These are phyloP conservation scores for Ambrosia trifida DNA, from an alignment of 129 eudicot genomes.

Conservation along the genomic window DNA sequence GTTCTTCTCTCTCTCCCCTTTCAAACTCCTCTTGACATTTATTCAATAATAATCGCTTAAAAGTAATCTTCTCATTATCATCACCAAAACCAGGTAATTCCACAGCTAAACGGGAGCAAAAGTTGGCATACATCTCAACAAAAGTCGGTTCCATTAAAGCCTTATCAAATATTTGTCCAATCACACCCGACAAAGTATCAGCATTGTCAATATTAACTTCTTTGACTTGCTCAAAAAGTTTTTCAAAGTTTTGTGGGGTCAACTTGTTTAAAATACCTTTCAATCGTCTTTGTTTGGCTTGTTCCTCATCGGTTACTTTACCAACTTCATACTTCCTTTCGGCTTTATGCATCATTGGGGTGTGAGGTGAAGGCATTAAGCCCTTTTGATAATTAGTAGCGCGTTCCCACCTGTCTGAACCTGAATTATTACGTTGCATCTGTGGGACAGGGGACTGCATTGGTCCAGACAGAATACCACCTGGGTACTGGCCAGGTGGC, in stretches of 20 bases:
- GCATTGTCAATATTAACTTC: conserved; percentile 76
- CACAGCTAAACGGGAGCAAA: conserved; percentile 68
- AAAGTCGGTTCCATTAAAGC: conserved; percentile 95
- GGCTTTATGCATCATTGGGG: conserved; percentile 86
- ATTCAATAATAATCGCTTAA: conserved; percentile 73
- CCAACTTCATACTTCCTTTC: conserved; percentile 88
- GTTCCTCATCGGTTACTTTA: conserved; percentile 80
- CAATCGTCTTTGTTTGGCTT: conserved; percentile 75
- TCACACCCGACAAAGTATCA: conserved; percentile 60
- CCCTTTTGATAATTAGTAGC: conserved; percentile 65
- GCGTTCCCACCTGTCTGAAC: conserved; percentile 85
- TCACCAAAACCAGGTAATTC: conserved; percentile 81
- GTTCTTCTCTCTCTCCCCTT: conserved; percentile 85
- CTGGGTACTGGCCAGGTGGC: conserved; percentile 48
- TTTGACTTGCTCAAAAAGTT: conserved; percentile 85
- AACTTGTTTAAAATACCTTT: conserved; percentile 78
- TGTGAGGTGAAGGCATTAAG: conserved; percentile 76
- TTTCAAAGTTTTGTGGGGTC: conserved; percentile 97
- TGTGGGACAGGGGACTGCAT: conserved; percentile 65
- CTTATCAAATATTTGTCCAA: conserved; percentile 79
- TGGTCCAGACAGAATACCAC: conserved; percentile 72
- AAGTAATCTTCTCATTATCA: conserved; percentile 71
- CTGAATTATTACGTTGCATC: conserved; percentile 57
- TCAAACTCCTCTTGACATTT: conserved; percentile 94
- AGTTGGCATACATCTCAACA: conserved; percentile 93